A percentile compares a stretch with the other conserved stretches of the same genome.
Conservation (phyloP, 768 basidiomycete genomes). For the Pulveroboletus ravenelii region DNA sequence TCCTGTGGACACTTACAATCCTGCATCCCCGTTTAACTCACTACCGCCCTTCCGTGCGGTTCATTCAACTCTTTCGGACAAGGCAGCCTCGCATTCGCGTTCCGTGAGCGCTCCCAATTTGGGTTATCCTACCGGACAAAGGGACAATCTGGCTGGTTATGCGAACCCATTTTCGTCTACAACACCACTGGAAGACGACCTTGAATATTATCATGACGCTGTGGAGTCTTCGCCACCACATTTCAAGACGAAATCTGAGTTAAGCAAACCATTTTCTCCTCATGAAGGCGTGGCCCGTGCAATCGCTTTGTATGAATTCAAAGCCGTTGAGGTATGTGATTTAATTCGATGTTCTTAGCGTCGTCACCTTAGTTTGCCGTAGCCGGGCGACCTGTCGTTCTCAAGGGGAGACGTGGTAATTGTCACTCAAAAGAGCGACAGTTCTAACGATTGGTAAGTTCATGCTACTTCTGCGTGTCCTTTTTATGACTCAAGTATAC, state of each 20-base stretch:
- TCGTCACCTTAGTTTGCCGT: constrained; percentile 5
- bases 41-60: constrained; percentile 31
- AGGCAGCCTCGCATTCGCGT: constrained; percentile 30
- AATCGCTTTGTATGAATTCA: constrained; percentile 70
- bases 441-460: constrained; percentile 67
- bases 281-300: constrained; percentile 65
- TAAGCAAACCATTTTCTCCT: constrained; percentile 44
- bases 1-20: constrained; percentile 27
- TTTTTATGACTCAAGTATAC: not conserved
- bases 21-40: constrained; percentile 34
- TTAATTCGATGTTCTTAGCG: not conserved
- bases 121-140: constrained; percentile 11
- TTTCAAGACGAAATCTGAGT: constrained; percentile 47
- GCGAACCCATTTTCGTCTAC: constrained; percentile 27
- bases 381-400: constrained; percentile 75
- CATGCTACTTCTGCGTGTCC: not conserved
- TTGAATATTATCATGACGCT: constrained; percentile 6
- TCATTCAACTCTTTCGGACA: constrained; percentile 32
- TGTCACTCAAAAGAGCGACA: constrained; percentile 65
- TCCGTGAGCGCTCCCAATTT: constrained; percentile 30
- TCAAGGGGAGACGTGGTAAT: constrained; percentile 70
- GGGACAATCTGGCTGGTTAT: constrained; percentile 6
- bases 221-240: constrained; percentile 24
- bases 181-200: constrained; percentile 20
- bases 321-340: constrained; percentile 59